Base-by-base conservation (phyloP, 2,329 filamentous ascomycete species). In the Neopestalotiopsis rosae region DNA sequence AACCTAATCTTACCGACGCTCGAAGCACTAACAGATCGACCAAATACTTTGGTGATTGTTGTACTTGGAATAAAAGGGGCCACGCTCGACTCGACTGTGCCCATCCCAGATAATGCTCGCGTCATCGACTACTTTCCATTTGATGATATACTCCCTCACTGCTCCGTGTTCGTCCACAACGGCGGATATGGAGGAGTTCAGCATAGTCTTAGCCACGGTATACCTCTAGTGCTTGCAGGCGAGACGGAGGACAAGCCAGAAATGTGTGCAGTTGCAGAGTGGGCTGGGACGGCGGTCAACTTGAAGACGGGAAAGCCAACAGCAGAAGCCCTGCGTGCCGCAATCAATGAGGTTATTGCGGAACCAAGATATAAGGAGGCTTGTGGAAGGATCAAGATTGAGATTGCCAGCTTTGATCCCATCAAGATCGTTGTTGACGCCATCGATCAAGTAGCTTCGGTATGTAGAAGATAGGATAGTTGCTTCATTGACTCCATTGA, bases 1-100 rank as follows among this genome's bases (percentile, higher is more conserved):
- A 74, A 81, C 12, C 71, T 82, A 3, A 75, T 79, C 17, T 70
- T 81, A 9, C 80, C 81, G 1, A 79, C 80, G 0, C 72, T 82
- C 28, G 72, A 77, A 38, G 81, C 76, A 1, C 71, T 82, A 38
- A 74, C 76, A 14, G 73, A 78, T 62, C 72, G 76, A 1, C 71
- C 76, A 3, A 77, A 82, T 67, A 71, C 79, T 1, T 68, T 82
- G 4, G 73, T 81, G 5, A 74, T 82, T 6, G 81, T 62, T 6
- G 63, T 28, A 3, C 67, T 69, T 24, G 63, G 67, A 9, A 52
- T 28, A 14, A 10, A 13, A 30, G 67, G 63, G 5, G 67, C 67
- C 12, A 63, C 56, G 10, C 56, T 69, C 24, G 67, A 61, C 52
- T 7, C 63, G 2, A 45, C n/a, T 28, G 28, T 62, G 32, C 10